Conservation (phyloP, 257 asterid species). For the Sherardia arvensis region DNA sequence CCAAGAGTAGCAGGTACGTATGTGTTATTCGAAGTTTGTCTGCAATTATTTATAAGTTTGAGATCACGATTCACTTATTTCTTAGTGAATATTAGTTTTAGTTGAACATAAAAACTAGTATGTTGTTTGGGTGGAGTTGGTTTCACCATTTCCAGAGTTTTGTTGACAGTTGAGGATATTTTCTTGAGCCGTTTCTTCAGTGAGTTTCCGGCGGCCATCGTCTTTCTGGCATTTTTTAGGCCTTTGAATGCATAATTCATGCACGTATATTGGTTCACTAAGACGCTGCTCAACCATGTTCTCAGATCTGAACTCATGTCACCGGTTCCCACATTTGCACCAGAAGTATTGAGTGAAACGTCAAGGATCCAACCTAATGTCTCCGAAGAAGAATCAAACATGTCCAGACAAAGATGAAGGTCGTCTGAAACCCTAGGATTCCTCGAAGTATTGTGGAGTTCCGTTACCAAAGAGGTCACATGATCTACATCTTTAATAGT, state of each 20-base stretch:
- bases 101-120: too few species aligned
- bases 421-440: background rate
- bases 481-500: background rate
- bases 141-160: conserved; percentile 23
- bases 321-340: conserved; percentile 21
- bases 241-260: conserved; percentile 27
- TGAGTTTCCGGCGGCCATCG: background rate
- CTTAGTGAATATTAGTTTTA: too few species aligned
- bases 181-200: conserved; percentile 20
- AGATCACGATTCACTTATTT: too few species aligned
- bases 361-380: background rate
- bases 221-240: conserved; percentile 13
- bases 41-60: conserved; percentile 10
- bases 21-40: conserved; percentile 16
- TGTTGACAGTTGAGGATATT: conserved; percentile 22
- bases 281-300: conserved; percentile 50
- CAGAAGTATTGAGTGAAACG: background rate
- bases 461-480: background rate
- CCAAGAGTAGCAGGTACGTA: conserved; percentile 55
- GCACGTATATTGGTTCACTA: conserved; percentile 50
- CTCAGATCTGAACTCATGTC: conserved; percentile 34
- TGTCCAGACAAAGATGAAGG: background rate
- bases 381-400: background rate
- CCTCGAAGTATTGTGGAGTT: background rate
- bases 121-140: background rate